Percentiles rank a stretch among this genome's conserved stretches.
phyloP scores from a whole-genome alignment of 176 grass and related monocot genomes.

The Cenchrus fungigraminus region DNA sequence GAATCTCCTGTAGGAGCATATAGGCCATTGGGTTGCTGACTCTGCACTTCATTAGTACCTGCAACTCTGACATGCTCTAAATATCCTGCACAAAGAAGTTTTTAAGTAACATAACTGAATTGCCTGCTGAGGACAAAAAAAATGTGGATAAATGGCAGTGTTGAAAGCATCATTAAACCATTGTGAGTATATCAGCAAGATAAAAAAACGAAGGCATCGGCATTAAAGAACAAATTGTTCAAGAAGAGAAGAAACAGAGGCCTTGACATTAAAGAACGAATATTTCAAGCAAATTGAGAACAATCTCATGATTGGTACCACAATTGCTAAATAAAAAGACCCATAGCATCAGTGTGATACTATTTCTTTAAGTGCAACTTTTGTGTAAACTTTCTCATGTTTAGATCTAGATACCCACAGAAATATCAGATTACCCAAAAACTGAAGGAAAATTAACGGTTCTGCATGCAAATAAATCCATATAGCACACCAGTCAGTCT shows the following conservation, averaged over 20 bases:
- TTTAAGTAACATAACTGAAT: neutral
- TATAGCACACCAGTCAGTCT: no score
- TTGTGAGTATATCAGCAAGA: neutral
- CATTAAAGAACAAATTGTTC: neutral
- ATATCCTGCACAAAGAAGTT: slow-evolving; percentile 65
- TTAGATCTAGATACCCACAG: neutral
- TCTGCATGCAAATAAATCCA: neutral
- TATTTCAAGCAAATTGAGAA: neutral
- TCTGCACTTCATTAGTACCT: slow-evolving; percentile 74
- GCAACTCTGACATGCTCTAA: slow-evolving; percentile 71
- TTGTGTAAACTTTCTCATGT: neutral
- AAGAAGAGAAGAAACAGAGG: neutral
- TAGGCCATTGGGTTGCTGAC: slow-evolving; percentile 54
- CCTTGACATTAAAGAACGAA: neutral
- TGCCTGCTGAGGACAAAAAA: no score
- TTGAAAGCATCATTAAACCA: slow-evolving; percentile 23
- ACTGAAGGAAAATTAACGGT: neutral
- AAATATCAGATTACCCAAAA: neutral
- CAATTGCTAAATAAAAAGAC: neutral
- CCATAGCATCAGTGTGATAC: neutral
- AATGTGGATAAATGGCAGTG: neutral
- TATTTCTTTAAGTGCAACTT: slow-evolving; percentile 29
- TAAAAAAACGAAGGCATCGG: neutral
- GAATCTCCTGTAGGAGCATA: slow-evolving; percentile 69
- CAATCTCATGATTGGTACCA: neutral